A percentile compares a stretch with the other conserved stretches of the same genome.
Conservation (phyloP, 2,329 filamentous ascomycete species). For the Fragosphaeria purpurea region DNA sequence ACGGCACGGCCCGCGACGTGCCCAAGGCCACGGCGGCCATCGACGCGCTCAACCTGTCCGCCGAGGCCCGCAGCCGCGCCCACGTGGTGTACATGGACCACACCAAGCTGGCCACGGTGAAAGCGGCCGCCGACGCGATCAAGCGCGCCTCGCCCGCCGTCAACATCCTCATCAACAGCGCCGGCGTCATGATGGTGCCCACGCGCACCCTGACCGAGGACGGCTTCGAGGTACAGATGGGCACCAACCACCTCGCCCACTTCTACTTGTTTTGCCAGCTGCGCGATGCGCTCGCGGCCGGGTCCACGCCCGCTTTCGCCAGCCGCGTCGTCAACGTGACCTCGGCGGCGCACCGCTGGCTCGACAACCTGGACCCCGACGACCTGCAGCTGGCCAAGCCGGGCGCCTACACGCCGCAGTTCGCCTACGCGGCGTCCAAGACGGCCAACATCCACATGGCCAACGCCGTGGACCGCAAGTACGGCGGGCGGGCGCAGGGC, state of each 20-base stretch:
- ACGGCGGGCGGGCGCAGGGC: slow-evolving; percentile 18
- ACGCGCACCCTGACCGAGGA: slow-evolving; percentile 26
- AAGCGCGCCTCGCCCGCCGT: slow-evolving; percentile 14
- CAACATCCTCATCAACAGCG: slow-evolving; percentile 31
- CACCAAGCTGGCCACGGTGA: slow-evolving; percentile 22
- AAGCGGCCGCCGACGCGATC: slow-evolving; percentile 21
- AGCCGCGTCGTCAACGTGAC: slow-evolving; percentile 36
- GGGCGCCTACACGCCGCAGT: slow-evolving; percentile 22
- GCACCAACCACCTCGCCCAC: slow-evolving; percentile 40
- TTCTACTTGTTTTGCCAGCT: slow-evolving; percentile 43
- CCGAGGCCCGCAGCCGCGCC: slow-evolving; percentile 16
- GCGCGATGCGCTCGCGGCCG: slow-evolving; percentile 29
- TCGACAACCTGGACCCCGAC: slow-evolving; percentile 22
- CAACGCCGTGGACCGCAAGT: slow-evolving; percentile 35
- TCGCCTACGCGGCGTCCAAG: slow-evolving; percentile 34
- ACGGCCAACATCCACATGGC: slow-evolving; percentile 36
- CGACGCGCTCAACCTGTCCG: slow-evolving; percentile 11
- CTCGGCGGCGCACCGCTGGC: slow-evolving; percentile 28
- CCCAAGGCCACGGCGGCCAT: slow-evolving; percentile 24
- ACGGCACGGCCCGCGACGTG: slow-evolving; percentile 30
- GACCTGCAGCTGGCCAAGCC: slow-evolving; percentile 28
- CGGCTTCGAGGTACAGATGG: slow-evolving; percentile 40
- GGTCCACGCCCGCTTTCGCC: slow-evolving; percentile 26
- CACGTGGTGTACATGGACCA: slow-evolving; percentile 23
- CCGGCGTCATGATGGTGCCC: slow-evolving; percentile 31